Percentiles rank a stretch among this genome's conserved stretches.
Conservation (phyloP, 2,329 filamentous ascomycete genomes). For the Tolypocladium nubicola region DNA sequence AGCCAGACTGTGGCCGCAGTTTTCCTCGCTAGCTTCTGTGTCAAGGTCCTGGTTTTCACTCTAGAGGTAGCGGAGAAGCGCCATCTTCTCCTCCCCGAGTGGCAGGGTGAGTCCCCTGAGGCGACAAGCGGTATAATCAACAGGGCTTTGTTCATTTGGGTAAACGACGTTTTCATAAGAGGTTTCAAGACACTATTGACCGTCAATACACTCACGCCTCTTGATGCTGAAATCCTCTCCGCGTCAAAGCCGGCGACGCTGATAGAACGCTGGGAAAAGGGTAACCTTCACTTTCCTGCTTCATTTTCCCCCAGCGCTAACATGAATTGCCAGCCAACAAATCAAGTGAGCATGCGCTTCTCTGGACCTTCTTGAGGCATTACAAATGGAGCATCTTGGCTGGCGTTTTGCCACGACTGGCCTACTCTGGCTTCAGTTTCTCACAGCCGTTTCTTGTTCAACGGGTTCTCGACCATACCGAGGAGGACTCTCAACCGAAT, state of each 20-base stretch:
- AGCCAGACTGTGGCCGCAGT: slow-evolving; percentile 11
- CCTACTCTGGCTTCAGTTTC: slow-evolving; percentile 26
- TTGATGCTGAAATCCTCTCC: slow-evolving; percentile 7
- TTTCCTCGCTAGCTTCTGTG: slow-evolving; percentile 12
- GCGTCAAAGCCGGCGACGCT: slow-evolving; percentile 7
- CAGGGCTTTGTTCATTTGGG: slow-evolving; percentile 20
- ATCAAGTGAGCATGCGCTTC: slow-evolving; percentile 10
- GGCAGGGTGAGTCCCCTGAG: slow-evolving; percentile 15
- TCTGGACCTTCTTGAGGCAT: slow-evolving; percentile 11
- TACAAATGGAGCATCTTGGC: slow-evolving; percentile 17
- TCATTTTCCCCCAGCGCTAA: not conserved
- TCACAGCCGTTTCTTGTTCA: slow-evolving; percentile 32
- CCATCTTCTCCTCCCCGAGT: slow-evolving; percentile 8
- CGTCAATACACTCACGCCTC: slow-evolving; percentile 6
- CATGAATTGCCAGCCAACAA: slow-evolving; percentile 6
- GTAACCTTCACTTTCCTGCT: not conserved
- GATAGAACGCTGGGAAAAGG: slow-evolving; percentile 4
- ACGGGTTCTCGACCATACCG: slow-evolving; percentile 18
- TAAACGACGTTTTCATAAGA: slow-evolving; percentile 16
- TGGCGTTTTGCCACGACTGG: slow-evolving; percentile 23
- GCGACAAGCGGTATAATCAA: slow-evolving; percentile 18
- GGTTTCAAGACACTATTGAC: slow-evolving; percentile 14
- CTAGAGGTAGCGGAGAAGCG: slow-evolving; percentile 19
- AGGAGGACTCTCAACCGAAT: slow-evolving; percentile 11
- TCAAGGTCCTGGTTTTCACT: slow-evolving; percentile 17